phyloP scores from a whole-genome alignment of 1,284 basidiomycete genomes.

The Sporisorium graminicola region DNA sequence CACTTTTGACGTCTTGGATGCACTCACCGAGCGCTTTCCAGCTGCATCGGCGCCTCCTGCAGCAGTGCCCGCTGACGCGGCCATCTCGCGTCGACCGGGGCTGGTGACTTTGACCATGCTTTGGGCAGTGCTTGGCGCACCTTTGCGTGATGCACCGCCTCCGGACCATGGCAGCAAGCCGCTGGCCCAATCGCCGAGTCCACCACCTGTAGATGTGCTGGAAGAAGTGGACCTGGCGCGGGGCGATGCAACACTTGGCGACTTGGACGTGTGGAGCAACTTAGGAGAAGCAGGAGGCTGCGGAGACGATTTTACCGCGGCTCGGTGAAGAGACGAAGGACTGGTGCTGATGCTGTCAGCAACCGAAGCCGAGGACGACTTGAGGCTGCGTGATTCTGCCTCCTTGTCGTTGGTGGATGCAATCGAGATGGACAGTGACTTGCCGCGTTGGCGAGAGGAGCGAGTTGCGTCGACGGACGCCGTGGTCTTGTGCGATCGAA shows the following conservation, averaged over 20 bases:
- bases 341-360: constrained; percentile 34
- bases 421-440: constrained; percentile 37
- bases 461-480: constrained; percentile 20
- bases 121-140: constrained; percentile 39
- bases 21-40: constrained; percentile 38
- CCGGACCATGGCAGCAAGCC: constrained; percentile 52
- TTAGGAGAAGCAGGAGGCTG: constrained; percentile 34
- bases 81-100: constrained; percentile 43
- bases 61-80: constrained; percentile 19
- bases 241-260: constrained; percentile 17
- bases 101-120: constrained; percentile 54
- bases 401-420: constrained; percentile 30
- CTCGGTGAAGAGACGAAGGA: constrained; percentile 20
- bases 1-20: constrained; percentile 23
- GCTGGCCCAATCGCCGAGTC: constrained; percentile 55
- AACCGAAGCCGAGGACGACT: constrained; percentile 30
- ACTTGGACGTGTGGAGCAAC: constrained; percentile 24
- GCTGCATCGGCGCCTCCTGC: constrained; percentile 11
- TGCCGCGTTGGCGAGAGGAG: constrained; percentile 26
- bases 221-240: constrained; percentile 37
- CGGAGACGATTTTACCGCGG: constrained; percentile 20
- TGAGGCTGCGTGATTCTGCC: constrained; percentile 27
- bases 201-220: constrained; percentile 21
- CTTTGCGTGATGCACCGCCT: constrained; percentile 42
- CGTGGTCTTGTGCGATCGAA: constrained; percentile 28